Evolutionary conservation across 176 grass and related monocot genomes (phyloP), one percentile per base, ranked within the genome.

Genomic region (Zoysia japonica): DNA sequence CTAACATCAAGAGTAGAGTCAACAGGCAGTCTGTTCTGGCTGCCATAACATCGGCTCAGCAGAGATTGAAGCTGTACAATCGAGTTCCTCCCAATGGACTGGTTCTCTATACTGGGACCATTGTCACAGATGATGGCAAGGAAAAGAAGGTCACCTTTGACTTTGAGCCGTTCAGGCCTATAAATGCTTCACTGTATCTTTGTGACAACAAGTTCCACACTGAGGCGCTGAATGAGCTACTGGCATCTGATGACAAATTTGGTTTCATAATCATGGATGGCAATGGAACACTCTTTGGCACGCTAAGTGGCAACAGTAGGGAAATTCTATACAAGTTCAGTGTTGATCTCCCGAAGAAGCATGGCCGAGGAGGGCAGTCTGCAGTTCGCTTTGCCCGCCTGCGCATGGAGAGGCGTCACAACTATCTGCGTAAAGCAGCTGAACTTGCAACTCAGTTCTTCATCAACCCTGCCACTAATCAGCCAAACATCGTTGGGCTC

Each of bases 181-280:
- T 91, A 7, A 91, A 91, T 52, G 82, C 85, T 38, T 91, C 86
- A 2, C 36, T 91, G 2, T 91, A 91, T 75, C 89, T 91, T 11
- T 91, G 89, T 36, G 89, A 91, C 66, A 91, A 91, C 68, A 91
- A 91, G 82, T 91, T 91, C 20, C 89, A 91, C 71, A 91, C 85
- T 0, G 89, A 88, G 85, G 55, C 89, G 20, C 75, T 91, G 13
- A 85, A 79, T 82, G 89, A 91, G 78, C 89, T 91, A 71, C 73
- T 89, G 54, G 63, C 83, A 11, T 89, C 87, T 72, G 82, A 89
- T 77, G 87, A 89, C 35, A 89, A 85, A 44, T 89, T 89, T 71
- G 87, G 87, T 72, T 89, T 89, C 43, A 89, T 89, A 51, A 70
- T 85, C 72, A 89, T 89, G 72, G 87, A 89, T 77, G 87, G 82